phyloP scores from a whole-genome alignment of 495 filamentous ascomycete species.

The Penicillium goetzii region DNA sequence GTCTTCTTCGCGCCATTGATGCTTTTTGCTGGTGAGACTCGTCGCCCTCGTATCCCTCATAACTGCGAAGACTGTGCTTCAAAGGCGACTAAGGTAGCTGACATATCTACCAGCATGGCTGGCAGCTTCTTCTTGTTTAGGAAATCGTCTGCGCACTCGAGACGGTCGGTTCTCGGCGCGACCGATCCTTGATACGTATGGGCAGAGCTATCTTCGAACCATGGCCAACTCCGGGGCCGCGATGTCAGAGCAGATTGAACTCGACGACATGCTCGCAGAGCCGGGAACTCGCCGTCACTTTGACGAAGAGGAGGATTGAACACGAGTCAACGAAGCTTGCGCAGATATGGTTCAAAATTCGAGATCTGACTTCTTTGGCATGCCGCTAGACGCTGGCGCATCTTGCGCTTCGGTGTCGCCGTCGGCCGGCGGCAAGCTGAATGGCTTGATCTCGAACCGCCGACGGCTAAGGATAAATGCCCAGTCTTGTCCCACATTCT shows the following conservation, averaged over 20 bases:
- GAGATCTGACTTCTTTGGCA: conserved; percentile 67
- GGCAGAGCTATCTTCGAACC: conserved; percentile 56
- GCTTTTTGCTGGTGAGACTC: conserved; percentile 50
- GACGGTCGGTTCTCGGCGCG: conserved; percentile 40
- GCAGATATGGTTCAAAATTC: conserved; percentile 60
- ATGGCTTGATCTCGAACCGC: conserved; percentile 84
- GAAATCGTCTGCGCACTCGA: conserved; percentile 54
- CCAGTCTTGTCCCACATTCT: conserved; percentile 75
- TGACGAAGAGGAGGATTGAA: conserved; percentile 46
- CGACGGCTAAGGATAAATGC: conserved; percentile 86
- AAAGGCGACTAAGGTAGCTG: conserved; percentile 18
- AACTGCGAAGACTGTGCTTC: background rate
- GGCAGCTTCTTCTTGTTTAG: conserved; percentile 62
- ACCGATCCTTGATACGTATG: conserved; percentile 51
- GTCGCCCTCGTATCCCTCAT: conserved; percentile 4
- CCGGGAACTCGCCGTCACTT: conserved; percentile 34
- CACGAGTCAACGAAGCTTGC: background rate
- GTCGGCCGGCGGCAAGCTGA: conserved; percentile 86
- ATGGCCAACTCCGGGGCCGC: conserved; percentile 57
- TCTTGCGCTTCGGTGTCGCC: conserved; percentile 74
- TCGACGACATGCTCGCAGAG: conserved; percentile 61
- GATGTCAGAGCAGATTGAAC: conserved; percentile 67
- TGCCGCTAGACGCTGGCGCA: conserved; percentile 46
- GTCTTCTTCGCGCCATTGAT: conserved; percentile 54
- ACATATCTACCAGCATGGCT: conserved; percentile 52